Evolutionary conservation across 2,329 filamentous ascomycete species (phyloP).

Genomic region (Aspergillus fumigatiaffinis): DNA sequence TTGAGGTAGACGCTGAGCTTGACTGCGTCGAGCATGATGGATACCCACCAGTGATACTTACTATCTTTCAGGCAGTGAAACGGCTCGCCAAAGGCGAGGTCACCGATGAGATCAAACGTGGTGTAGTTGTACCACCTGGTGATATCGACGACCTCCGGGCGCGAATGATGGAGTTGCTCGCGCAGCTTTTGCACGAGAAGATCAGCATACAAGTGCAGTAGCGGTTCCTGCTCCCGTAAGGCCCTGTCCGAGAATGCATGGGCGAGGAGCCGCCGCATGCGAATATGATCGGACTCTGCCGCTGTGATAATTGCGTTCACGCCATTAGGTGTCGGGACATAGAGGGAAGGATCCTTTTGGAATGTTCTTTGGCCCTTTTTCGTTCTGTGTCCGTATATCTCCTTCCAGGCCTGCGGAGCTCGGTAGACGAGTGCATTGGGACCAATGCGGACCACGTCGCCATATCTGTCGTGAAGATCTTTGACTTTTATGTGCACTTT

Average conservation of each 20-base stretch:
- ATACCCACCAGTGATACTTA: slow-evolving; percentile 39
- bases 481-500: slow-evolving; percentile 23
- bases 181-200: slow-evolving; percentile 21
- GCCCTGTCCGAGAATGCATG: slow-evolving; percentile 32
- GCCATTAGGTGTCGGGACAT: slow-evolving; percentile 11
- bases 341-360: slow-evolving; percentile 28
- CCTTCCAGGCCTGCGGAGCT: slow-evolving; percentile 35
- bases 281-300: slow-evolving; percentile 21
- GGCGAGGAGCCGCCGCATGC: slow-evolving; percentile 24
- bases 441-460: slow-evolving; percentile 34
- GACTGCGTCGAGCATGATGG: slow-evolving; percentile 26
- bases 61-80: slow-evolving; percentile 37
- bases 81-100: slow-evolving; percentile 39
- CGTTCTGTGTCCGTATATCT: slow-evolving; percentile 39
- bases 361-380: slow-evolving; percentile 10
- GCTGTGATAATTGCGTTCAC: slow-evolving; percentile 14
- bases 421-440: slow-evolving; percentile 34
- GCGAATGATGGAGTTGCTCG: neutral
- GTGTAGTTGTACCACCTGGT: slow-evolving; percentile 33
- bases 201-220: slow-evolving; percentile 18
- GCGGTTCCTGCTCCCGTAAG: slow-evolving; percentile 21
- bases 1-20: slow-evolving; percentile 4
- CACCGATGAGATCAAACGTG: slow-evolving; percentile 41
- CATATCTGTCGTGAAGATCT: slow-evolving; percentile 32
- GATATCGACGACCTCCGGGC: slow-evolving; percentile 22